Base-by-base conservation (phyloP, 768 basidiomycete genomes). In the Mycena capillaripes region DNA sequence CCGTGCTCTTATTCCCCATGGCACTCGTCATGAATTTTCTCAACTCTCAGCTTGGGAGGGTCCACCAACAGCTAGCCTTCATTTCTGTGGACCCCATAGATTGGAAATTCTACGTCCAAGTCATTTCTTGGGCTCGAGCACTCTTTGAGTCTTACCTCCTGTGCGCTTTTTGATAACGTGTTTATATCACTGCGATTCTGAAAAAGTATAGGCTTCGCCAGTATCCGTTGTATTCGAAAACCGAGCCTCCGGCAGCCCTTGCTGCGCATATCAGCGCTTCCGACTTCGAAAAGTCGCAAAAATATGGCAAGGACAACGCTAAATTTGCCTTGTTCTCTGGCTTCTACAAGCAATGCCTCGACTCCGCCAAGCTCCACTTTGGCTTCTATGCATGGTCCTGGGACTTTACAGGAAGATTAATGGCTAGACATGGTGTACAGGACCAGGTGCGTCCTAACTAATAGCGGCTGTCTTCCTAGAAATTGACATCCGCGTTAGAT, bases 261-360 rank as follows among this genome's bases (percentile, higher is more conserved):
- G 90, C 89, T 4, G 81, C 81, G 2, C 92, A 96, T 79, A 92
- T 97, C 76, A 87, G 88, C 19, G 79, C 83, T 12, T 89, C 92
- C 3, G 91, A 90, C 17, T 97, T 97, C 81, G 86, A 90, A 71
- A 98, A 98, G 77, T 97, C 96, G 0, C 97, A 99, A 80, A 84
- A 87, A 48, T 99, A 99, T 83, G 96, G 96, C 23, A 90, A 88
- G 60, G 95, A 96, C 88, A 98, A 98, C 83, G 94, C 96, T 14
- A 89, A 89, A 77, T 97, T 94, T 81, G 89, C 92, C 3, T 82
- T 97, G 46, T 78, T 95, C 76, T 91, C 93, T 0, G 90, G 92
- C 1, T 74, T 97, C 62, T 93, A 90, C 81, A 92, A 92, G 78
- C 95, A 96, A 78, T 75, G 85, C 53, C 78, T 95, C 25, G 93